phyloP scores from a whole-genome alignment of 2,329 filamentous ascomycete species.

The Beauveria asiatica region DNA sequence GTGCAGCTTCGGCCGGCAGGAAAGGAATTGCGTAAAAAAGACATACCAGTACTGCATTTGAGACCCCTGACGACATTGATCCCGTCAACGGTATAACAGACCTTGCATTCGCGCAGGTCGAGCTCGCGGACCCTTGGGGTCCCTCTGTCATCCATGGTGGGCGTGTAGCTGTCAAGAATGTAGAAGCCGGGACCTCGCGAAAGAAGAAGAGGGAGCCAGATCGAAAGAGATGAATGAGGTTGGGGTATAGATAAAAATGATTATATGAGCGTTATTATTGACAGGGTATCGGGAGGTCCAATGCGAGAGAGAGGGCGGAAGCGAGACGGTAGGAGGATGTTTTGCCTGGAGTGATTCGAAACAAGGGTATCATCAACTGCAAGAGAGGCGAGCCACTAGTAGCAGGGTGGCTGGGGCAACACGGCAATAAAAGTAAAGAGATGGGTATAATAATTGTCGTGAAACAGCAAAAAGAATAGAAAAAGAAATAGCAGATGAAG shows the following conservation, averaged over 20 bases:
- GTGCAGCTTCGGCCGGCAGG: not conserved
- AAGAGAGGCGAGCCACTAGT: not conserved
- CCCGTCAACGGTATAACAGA: conserved; percentile 42
- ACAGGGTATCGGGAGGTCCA: not conserved
- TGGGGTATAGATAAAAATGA: not conserved
- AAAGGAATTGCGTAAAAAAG: not conserved
- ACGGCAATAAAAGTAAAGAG: not conserved
- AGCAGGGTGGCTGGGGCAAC: not conserved
- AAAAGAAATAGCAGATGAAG: not conserved
- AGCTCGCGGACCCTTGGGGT: conserved; percentile 30
- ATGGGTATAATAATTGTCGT: not conserved
- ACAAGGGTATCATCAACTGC: conserved; percentile 11
- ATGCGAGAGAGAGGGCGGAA: not conserved
- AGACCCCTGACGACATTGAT: conserved; percentile 50
- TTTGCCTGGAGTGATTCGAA: conserved; percentile 4
- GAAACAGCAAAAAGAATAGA: conserved; percentile 1
- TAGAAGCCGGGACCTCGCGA: not conserved
- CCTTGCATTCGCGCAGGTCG: conserved; percentile 24
- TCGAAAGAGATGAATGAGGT: not conserved
- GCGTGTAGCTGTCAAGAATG: conserved; percentile 12
- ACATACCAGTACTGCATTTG: conserved; percentile 48
- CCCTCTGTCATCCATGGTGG: conserved; percentile 15
- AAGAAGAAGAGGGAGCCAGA: not conserved
- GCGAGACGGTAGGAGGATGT: not conserved
- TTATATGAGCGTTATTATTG: not conserved